Conservation (phyloP, 257 asterid genomes). For the Fraxinus americana region DNA sequence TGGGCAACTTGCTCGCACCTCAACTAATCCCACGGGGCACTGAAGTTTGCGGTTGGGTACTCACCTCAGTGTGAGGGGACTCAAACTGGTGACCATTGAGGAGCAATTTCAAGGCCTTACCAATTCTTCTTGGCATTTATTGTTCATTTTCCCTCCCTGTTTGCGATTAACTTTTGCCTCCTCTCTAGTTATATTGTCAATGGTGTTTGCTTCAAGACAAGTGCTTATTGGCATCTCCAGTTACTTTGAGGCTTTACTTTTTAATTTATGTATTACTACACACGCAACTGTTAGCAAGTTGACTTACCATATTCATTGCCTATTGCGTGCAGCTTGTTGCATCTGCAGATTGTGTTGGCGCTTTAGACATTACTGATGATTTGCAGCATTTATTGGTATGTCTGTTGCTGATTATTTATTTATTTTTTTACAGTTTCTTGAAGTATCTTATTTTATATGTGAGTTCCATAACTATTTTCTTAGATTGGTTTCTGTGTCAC, state of each 20-base stretch:
- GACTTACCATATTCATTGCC: constrained; percentile 30
- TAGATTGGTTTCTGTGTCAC: background rate
- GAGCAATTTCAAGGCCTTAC: no score
- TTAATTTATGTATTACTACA: background rate
- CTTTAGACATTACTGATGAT: constrained; percentile 89
- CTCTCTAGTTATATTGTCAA: background rate
- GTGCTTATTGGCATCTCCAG: background rate
- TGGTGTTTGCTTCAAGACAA: background rate
- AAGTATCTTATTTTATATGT: background rate
- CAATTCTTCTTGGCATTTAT: no score
- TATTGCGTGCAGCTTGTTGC: constrained; percentile 77
- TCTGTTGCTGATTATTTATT: constrained; percentile 23
- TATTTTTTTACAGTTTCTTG: background rate
- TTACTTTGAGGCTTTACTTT: background rate
- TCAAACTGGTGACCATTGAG: no score
- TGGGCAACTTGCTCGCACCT: no score
- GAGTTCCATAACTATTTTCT: background rate
- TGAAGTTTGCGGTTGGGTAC: no score
- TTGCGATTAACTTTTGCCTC: background rate
- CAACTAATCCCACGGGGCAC: no score
- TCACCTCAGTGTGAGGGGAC: no score
- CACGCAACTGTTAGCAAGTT: constrained; percentile 1
- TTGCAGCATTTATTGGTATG: constrained; percentile 91
- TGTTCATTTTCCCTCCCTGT: background rate
- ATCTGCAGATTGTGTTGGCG: constrained; percentile 98